Base-by-base conservation (phyloP, 1,284 basidiomycete genomes). In the Microbotryomycetes sp. region DNA sequence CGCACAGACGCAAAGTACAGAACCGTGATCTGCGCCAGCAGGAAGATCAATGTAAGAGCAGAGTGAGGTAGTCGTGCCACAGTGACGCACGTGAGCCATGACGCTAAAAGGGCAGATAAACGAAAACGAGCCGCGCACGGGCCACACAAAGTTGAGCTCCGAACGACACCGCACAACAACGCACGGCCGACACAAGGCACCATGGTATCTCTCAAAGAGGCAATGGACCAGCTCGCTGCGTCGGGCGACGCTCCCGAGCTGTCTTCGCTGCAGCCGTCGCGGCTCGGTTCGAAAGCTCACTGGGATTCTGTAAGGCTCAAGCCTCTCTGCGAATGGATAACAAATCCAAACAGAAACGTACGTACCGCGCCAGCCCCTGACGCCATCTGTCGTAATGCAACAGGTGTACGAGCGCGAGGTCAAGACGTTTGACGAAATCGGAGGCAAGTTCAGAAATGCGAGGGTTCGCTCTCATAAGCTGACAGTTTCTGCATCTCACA, bases 1-100 rank as follows among this genome's bases (percentile, higher is more conserved):
- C 84, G 85, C 5, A 88, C 86, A 48, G 83, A 85, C 11, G 87
- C 87, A 73, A 89, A 90, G 75, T 88, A 88, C 61, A 89, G 83
- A 18, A 89, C 47, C 3, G 65, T 66, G 46, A 74, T 71, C 52
- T 67, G 46, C 18, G 9, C 18, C 35, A 18, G 18, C 21, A 31
- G 27, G 1, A 16, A 45, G 35, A 41, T 21, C 23, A 55, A 45
- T 24, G 31, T 29, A 2, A 35, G n/a, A 29, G 41, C 41, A 15
- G 16, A 24, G 13, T 18, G 3, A 13, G 3, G 46, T 3, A 13
- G 18, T 4, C 3, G 30, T 18, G 5, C 16, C 27, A 45, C 23
- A 26, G 46, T 23, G 52, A 45, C 29, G 23, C 1, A 28, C 18
- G 50, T 41, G 24, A 41, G 24, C 21, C 13, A 5, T 27, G 18